Evolutionary conservation across 2,329 filamentous ascomycete genomes (phyloP).

Genomic region (Onygenales sp.): DNA sequence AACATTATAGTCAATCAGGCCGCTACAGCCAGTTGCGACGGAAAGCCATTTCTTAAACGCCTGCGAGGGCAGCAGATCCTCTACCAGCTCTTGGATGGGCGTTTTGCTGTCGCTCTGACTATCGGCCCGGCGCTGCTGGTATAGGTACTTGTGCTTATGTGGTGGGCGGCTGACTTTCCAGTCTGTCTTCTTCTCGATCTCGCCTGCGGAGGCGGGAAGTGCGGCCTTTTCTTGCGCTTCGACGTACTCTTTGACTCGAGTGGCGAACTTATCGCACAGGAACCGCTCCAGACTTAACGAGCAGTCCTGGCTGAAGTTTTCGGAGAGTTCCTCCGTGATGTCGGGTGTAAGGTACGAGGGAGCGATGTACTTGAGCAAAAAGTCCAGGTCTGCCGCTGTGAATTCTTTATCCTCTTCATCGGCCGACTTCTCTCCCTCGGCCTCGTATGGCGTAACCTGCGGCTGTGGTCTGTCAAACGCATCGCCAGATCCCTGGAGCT

Average conservation of each 20-base stretch:
- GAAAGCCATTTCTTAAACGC: slow-evolving; percentile 87
- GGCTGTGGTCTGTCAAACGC: slow-evolving; percentile 74
- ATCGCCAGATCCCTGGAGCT: slow-evolving; percentile 84
- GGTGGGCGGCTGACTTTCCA: slow-evolving; percentile 80
- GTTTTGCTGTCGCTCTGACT: slow-evolving; percentile 34
- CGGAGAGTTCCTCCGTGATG: slow-evolving; percentile 70
- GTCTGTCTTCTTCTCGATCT: slow-evolving; percentile 49
- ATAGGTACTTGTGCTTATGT: slow-evolving; percentile 91
- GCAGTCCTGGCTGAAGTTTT: slow-evolving; percentile 72
- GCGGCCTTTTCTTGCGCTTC: slow-evolving; percentile 52
- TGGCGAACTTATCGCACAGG: slow-evolving; percentile 67
- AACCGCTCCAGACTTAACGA: slow-evolving; percentile 75
- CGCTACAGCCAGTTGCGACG: slow-evolving; percentile 62
- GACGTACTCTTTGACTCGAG: slow-evolving; percentile 61
- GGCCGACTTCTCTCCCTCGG: slow-evolving; percentile 24
- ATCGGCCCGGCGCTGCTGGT: slow-evolving; percentile 48
- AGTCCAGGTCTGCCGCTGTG: slow-evolving; percentile 73
- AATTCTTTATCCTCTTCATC: slow-evolving; percentile 43
- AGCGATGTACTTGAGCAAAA: slow-evolving; percentile 80
- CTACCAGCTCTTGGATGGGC: slow-evolving; percentile 66
- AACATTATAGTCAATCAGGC: slow-evolving; percentile 62
- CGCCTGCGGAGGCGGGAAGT: slow-evolving; percentile 32
- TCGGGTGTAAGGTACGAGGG: slow-evolving; percentile 89
- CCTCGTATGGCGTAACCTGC: slow-evolving; percentile 41
- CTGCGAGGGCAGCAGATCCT: slow-evolving; percentile 71